Base-by-base conservation (phyloP, 345 rosid species). In the Pistacia atlantica region DNA sequence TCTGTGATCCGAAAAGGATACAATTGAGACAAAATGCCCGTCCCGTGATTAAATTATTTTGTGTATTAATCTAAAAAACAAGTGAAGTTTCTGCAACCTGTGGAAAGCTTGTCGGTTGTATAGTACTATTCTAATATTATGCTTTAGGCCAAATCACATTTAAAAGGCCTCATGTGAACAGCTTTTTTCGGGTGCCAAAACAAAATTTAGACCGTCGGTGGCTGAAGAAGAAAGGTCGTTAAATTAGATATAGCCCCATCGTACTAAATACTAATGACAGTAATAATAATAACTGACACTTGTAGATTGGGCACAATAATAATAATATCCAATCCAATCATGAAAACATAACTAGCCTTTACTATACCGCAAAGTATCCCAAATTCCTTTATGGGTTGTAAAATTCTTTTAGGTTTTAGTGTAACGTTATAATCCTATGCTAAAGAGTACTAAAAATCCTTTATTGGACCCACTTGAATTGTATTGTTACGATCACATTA, bases 101-200 rank as follows among this genome's bases (percentile, higher is more conserved):
- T 38, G 51, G 38, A 38, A 38, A 65, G 51, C 51, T 18, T 65
- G 69, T 65, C 69, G 69, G 51, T 65, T 64, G 5, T 31, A 31
- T 1, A 31, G 33, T 25, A 25, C 25, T 25, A 25, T 25, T 25
- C 1, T 25, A 25, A 25, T 25, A 25, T 25, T 31, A 31, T 31
- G 33, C 33, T 31, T 31, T 1, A 31, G 33, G 33, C 3, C 33
- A 2, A 31, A 31, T 31, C 2, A 31, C 33, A 31, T 31, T 31
- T 31, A 31, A 31, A 13, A 56, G 17, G 59, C 59, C 14, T 13
- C n/a, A 56, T 13, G 17, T 56, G 59, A n/a, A 56, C 59, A 56
- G 20, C 59, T 56, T 56, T 56, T n/a, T 56, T 54, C 25, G 13
- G 54, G 13, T 11, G 16, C 13, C 11, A 49, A 49, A 49, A 49